A percentile compares a stretch with the other conserved stretches of the same genome.
Evolutionary conservation across 2,329 filamentous ascomycete species (phyloP).

Genomic region (Fusarium sublunatum): DNA sequence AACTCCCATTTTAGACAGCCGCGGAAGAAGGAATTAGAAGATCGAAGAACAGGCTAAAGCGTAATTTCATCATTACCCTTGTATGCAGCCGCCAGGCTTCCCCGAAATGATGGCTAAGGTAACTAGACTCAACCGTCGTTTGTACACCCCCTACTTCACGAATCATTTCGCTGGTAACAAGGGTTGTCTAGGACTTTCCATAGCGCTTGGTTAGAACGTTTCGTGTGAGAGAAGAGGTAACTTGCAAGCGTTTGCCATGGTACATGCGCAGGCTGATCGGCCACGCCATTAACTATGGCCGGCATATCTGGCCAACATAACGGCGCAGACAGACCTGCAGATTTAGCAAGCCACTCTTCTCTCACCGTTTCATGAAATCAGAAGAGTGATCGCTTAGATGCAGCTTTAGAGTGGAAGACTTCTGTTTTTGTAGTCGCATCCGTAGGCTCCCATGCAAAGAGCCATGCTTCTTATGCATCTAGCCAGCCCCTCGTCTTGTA

Average conservation of each 20-base stretch:
- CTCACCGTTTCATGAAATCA: not conserved
- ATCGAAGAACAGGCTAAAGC: not conserved
- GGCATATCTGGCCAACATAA: slow-evolving; percentile 3
- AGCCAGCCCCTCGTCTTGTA: not conserved
- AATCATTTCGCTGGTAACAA: not conserved
- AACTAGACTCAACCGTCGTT: not conserved
- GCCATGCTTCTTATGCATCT: not conserved
- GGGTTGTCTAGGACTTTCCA: not conserved
- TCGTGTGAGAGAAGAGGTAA: not conserved
- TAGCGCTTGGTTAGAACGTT: not conserved
- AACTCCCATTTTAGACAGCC: not conserved
- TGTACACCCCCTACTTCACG: not conserved
- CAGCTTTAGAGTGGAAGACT: not conserved
- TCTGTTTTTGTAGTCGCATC: not conserved
- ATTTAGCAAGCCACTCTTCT: too few relatives aligned
- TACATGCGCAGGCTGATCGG: not conserved
- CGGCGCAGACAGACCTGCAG: not conserved
- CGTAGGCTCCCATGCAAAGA: not conserved
- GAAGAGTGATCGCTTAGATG: not conserved
- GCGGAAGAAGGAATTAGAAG: not conserved
- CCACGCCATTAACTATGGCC: slow-evolving; percentile 8
- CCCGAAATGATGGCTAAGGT: not conserved
- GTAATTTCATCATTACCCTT: not conserved
- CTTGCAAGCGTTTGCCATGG: not conserved
- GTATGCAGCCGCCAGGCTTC: not conserved